Evolutionary conservation across 306 rosid genomes (phyloP).

Genomic region (Acacia confusa): DNA sequence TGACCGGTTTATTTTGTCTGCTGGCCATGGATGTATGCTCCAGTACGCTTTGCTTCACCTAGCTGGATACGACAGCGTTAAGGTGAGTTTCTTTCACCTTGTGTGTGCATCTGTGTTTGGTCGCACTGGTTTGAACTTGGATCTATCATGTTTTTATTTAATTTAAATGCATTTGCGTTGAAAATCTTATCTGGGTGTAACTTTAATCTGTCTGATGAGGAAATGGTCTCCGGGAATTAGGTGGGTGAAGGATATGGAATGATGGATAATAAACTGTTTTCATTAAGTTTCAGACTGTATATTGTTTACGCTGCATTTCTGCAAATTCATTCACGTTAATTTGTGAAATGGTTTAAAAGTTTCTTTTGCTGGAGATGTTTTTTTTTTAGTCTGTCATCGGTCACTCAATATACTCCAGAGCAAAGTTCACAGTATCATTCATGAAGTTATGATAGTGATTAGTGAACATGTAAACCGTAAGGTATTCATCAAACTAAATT

Average conservation of each 20-base stretch:
- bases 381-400: background rate
- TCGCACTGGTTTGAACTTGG: background rate
- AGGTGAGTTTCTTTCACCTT: slow-evolving; percentile 33
- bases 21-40: slow-evolving; percentile 99
- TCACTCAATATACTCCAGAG: background rate
- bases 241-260: background rate
- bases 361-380: background rate
- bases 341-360: slow-evolving; percentile 2
- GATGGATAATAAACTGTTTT: background rate
- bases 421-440: background rate
- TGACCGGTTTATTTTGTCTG: slow-evolving; percentile 85
- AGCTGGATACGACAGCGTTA: slow-evolving; percentile 56
- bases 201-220: background rate
- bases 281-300: background rate
- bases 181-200: background rate
- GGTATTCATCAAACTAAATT: slow-evolving; percentile 20
- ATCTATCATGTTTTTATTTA: background rate
- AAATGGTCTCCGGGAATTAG: background rate
- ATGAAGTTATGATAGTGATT: background rate
- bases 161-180: background rate
- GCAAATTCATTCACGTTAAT: background rate
- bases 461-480: background rate
- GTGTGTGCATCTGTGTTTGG: background rate
- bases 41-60: slow-evolving; percentile 79
- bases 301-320: background rate